A percentile compares a stretch with the other conserved stretches of the same genome.
phyloP scores from a whole-genome alignment of 2,329 filamentous ascomycete species.

The Fusarium albidum region DNA sequence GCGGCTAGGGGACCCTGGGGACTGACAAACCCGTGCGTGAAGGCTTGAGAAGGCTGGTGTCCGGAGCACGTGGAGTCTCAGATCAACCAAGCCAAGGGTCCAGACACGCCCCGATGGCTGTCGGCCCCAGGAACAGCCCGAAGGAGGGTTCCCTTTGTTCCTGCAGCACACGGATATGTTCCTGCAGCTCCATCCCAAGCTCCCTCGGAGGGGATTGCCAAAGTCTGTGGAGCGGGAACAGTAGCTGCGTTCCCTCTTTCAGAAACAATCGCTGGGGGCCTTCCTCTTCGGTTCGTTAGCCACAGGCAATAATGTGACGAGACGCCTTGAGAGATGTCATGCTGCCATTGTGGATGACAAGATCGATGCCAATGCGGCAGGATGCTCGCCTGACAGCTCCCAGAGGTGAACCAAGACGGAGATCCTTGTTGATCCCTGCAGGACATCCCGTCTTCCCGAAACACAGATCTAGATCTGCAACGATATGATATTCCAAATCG shows the following conservation, averaged over 20 bases:
- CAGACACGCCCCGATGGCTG: constrained; percentile 21
- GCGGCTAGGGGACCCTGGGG: constrained; percentile 6
- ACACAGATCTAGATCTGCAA: constrained; percentile 16
- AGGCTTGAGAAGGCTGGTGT: constrained; percentile 6
- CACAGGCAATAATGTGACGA: not conserved
- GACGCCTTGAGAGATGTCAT: too few relatives aligned
- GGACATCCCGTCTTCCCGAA: constrained; percentile 11
- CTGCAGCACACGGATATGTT: too few relatives aligned
- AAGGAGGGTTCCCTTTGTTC: constrained; percentile 1
- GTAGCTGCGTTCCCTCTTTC: not conserved
- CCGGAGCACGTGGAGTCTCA: constrained; percentile 16
- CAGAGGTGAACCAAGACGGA: not conserved
- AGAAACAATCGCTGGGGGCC: not conserved
- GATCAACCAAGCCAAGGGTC: constrained; percentile 18
- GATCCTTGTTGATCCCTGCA: constrained; percentile 6
- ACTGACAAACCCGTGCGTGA: constrained; percentile 6
- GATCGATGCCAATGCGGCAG: not conserved
- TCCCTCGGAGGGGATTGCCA: not conserved
- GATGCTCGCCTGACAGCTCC: not conserved
- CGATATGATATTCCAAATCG: constrained; percentile 25
- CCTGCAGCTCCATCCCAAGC: not conserved
- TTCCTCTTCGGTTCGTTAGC: not conserved
- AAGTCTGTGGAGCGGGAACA: not conserved
- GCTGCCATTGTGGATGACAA: not conserved
- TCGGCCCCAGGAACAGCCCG: constrained; percentile 15